Evolutionary conservation across 176 grass and related monocot genomes (phyloP).

Genomic region (Microstegium vimineum): DNA sequence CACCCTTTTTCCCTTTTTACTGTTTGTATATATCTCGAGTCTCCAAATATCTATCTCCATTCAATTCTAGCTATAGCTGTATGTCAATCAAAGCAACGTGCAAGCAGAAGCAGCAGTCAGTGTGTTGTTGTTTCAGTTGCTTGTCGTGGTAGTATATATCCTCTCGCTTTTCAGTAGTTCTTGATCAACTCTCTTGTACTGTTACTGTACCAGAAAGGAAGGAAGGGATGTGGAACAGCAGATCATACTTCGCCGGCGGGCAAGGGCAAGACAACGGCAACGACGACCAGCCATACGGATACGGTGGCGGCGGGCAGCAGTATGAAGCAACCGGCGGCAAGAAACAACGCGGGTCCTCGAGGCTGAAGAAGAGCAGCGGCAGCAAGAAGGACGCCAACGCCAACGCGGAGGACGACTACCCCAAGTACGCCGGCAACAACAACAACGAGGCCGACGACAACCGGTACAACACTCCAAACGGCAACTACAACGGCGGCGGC

Average conservation of each 20-base stretch:
- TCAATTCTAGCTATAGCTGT: neutral
- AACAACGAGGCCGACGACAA: neutral
- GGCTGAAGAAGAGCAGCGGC: conserved; percentile 17
- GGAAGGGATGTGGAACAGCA: neutral
- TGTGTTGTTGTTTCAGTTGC: neutral
- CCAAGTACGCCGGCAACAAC: neutral
- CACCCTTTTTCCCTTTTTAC: conserved; percentile 22
- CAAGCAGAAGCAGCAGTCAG: neutral
- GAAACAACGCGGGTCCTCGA: conserved; percentile 19
- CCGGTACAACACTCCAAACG: neutral
- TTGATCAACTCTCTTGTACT: neutral
- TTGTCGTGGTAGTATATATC: neutral
- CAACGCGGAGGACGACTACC: neutral
- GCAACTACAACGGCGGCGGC: neutral
- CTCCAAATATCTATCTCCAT: neutral
- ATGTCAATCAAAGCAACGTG: neutral
- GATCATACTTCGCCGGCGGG: neutral
- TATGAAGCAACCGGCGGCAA: neutral
- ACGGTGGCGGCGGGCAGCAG: neutral
- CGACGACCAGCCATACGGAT: neutral
- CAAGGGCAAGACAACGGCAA: neutral
- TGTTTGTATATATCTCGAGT: neutral
- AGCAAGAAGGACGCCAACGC: neutral
- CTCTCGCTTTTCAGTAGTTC: too few relatives aligned
- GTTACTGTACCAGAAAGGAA: neutral